phyloP scores from a whole-genome alignment of 176 grass and related monocot species.

The Ensete glaucum region DNA sequence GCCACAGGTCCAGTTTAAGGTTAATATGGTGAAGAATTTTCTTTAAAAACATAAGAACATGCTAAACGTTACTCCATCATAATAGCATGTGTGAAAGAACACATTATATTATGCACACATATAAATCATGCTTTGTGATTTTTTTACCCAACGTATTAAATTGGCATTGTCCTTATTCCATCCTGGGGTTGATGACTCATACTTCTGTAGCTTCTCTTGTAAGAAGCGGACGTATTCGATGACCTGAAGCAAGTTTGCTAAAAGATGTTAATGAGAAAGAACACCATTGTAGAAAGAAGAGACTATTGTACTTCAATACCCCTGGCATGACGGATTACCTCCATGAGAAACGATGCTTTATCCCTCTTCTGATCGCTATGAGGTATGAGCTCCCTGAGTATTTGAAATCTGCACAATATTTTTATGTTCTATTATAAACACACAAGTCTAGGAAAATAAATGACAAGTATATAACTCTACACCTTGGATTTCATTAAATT shows the following conservation, averaged over 20 bases:
- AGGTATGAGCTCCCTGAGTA: conserved; percentile 15
- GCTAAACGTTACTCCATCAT: no score
- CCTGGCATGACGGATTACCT: neutral
- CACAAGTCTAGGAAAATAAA: neutral
- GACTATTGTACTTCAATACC: neutral
- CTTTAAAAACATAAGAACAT: no score
- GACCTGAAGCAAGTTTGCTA: conserved; percentile 6
- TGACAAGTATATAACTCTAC: neutral
- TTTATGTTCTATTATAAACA: neutral
- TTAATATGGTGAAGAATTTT: no score
- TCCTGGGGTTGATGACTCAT: conserved; percentile 12
- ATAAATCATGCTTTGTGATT: neutral
- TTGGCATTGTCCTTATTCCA: conserved; percentile 19
- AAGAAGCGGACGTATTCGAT: conserved; percentile 24
- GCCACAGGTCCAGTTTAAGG: no score
- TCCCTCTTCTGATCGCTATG: conserved; percentile 16
- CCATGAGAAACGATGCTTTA: conserved; percentile 16
- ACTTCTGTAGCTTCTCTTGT: conserved; percentile 23
- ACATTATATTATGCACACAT: neutral
- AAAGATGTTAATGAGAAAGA: neutral
- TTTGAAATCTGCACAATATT: conserved; percentile 1
- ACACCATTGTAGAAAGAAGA: neutral
- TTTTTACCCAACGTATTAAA: conserved; percentile 25
- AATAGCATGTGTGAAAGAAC: neutral
- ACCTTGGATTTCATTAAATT: no score